These are phyloP conservation scores for Drechslera avenae DNA, from an alignment of 2,329 filamentous ascomycete genomes.

Conservation along the genomic window DNA sequence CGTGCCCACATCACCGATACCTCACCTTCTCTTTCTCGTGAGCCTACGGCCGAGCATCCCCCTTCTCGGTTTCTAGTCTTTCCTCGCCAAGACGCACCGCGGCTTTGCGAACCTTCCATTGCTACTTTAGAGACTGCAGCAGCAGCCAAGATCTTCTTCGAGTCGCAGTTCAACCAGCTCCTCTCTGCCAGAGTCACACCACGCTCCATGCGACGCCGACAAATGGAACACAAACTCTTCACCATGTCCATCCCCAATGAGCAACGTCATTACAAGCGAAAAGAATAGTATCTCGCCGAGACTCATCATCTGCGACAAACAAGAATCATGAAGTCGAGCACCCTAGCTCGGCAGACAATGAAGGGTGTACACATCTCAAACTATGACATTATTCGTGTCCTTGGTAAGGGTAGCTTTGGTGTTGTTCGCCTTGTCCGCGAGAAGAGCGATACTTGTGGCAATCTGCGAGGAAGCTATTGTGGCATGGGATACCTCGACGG, in stretches of 20 bases:
- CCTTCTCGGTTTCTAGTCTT: slow-evolving; percentile 37
- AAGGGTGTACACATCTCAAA: slow-evolving; percentile 62
- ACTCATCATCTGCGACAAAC: slow-evolving; percentile 74
- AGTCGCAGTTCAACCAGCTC: slow-evolving; percentile 80
- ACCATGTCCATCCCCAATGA: slow-evolving; percentile 62
- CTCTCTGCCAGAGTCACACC: slow-evolving; percentile 60
- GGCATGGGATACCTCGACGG: slow-evolving; percentile 18
- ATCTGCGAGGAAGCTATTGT: slow-evolving; percentile 17
- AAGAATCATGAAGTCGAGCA: slow-evolving; percentile 70
- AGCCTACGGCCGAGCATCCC: slow-evolving; percentile 20
- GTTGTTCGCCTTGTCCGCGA: slow-evolving; percentile 85
- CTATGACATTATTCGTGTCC: slow-evolving; percentile 80
- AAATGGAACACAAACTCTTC: slow-evolving; percentile 69
- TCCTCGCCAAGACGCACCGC: slow-evolving; percentile 41
- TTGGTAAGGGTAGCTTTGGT: slow-evolving; percentile 94
- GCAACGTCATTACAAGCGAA: slow-evolving; percentile 58
- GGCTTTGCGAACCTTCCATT: slow-evolving; percentile 47
- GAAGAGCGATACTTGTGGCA: slow-evolving; percentile 45
- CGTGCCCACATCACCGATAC: slow-evolving; percentile 21
- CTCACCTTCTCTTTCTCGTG: slow-evolving; percentile 24
- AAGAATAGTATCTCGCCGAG: slow-evolving; percentile 69
- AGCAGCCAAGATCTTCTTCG: slow-evolving; percentile 83
- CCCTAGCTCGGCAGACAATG: slow-evolving; percentile 53
- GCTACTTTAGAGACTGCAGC: slow-evolving; percentile 77
- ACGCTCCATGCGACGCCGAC: slow-evolving; percentile 64